Evolutionary conservation across 2,329 filamentous ascomycete genomes (phyloP).

Genomic region (Cladosporium sp.): DNA sequence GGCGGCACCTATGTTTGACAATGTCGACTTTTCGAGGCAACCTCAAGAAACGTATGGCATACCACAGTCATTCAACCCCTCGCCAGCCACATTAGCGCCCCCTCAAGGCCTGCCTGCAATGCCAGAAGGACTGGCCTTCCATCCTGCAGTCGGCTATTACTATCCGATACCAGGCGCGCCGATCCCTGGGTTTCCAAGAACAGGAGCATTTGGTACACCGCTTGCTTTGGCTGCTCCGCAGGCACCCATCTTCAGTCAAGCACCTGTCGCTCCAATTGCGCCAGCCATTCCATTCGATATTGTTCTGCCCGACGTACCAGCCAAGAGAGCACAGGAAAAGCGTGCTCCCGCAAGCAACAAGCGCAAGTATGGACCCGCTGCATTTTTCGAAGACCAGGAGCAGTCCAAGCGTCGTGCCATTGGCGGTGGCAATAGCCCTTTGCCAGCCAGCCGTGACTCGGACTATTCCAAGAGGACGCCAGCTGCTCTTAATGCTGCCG

Average conservation of each 20-base stretch:
- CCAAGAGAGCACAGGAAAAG: neutral
- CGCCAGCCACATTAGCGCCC: neutral
- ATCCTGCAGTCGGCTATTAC: conserved; percentile 9
- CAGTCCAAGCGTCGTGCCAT: conserved; percentile 13
- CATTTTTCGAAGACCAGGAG: conserved; percentile 5
- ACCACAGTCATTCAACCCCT: neutral
- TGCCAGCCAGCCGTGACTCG: conserved; percentile 1
- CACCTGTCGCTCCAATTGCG: neutral
- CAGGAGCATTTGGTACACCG: neutral
- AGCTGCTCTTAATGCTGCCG: neutral
- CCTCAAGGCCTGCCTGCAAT: neutral
- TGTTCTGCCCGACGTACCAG: neutral
- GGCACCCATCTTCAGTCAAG: neutral
- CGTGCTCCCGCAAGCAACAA: neutral
- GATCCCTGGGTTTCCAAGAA: neutral
- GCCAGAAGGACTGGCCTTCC: neutral
- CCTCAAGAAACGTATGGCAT: neutral
- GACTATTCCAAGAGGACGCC: neutral
- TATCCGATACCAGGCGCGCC: neutral
- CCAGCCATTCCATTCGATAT: neutral
- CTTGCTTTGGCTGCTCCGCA: neutral
- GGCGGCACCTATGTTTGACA: neutral
- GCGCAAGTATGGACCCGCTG: conserved; percentile 10
- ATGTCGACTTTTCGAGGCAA: neutral
- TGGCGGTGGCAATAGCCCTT: neutral